phyloP scores from a whole-genome alignment of 371 early-diverging fungal genomes.

The Vairimorpha apis region DNA sequence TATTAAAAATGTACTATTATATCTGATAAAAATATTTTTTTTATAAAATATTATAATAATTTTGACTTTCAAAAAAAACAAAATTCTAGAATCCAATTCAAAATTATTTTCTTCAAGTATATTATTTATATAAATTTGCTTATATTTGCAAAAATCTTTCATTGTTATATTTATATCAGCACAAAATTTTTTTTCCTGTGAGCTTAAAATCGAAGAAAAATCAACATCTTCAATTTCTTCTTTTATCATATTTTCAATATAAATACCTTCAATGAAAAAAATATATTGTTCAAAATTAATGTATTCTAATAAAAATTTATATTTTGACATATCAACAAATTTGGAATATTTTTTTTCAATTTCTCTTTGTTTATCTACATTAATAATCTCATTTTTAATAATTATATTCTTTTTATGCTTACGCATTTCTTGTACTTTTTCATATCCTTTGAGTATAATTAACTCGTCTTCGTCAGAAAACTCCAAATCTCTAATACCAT shows the following conservation, averaged over 20 bases:
- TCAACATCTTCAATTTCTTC: not conserved
- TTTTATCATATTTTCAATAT: not conserved
- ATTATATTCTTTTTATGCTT: conserved; percentile 74
- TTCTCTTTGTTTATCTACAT: conserved; percentile 74
- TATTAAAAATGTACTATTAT: too few relatives aligned
- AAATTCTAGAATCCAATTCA: too few relatives aligned
- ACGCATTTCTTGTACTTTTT: conserved; percentile 73
- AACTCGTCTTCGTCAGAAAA: conserved; percentile 69
- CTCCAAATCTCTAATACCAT: conserved; percentile 77
- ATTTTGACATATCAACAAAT: conserved; percentile 1
- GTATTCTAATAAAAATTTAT: conserved; percentile 4
- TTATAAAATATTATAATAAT: too few relatives aligned
- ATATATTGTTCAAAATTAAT: not conserved
- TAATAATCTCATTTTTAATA: conserved; percentile 73
- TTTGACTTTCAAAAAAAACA: too few relatives aligned
- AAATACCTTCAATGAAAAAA: conserved; percentile 1
- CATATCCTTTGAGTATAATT: conserved; percentile 77
- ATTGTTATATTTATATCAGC: too few relatives aligned
- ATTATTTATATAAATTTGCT: too few relatives aligned
- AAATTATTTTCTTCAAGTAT: too few relatives aligned
- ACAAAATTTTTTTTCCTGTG: not conserved
- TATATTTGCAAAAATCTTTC: too few relatives aligned
- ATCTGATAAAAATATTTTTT: too few relatives aligned
- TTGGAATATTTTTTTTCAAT: conserved; percentile 65
- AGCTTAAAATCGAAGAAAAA: not conserved